Evolutionary conservation across 2,329 filamentous ascomycete species (phyloP).

Genomic region (Pleoardoris graminearum): DNA sequence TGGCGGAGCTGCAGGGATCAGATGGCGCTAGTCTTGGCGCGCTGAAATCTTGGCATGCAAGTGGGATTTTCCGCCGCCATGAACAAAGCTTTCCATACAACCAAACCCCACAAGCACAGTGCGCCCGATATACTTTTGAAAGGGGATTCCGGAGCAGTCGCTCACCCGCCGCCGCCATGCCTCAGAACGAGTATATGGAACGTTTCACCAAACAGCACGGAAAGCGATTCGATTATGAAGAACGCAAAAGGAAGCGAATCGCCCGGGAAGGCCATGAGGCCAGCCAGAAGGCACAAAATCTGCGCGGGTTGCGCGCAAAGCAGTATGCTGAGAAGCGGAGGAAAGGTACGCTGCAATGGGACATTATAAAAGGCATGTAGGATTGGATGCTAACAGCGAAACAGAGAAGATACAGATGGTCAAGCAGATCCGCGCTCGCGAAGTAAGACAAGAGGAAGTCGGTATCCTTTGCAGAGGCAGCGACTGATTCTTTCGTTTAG

Average conservation of each 20-base stretch:
- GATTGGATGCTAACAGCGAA: no score
- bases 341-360: no score
- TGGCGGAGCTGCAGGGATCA: slow-evolving; percentile 21
- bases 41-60: slow-evolving; percentile 19
- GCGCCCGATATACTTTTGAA: no score
- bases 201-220: slow-evolving; percentile 68
- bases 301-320: slow-evolving; percentile 90
- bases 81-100: no score
- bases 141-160: no score
- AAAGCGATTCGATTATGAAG: slow-evolving; percentile 72
- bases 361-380: no score
- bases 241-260: slow-evolving; percentile 81
- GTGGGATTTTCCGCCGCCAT: slow-evolving; percentile 5
- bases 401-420: no score
- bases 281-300: slow-evolving; percentile 88
- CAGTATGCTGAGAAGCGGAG: slow-evolving; percentile 89
- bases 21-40: slow-evolving; percentile 15
- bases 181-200: slow-evolving; percentile 80
- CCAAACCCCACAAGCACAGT: not conserved
- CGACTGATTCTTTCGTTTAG: no score
- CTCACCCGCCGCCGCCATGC: slow-evolving; percentile 52
- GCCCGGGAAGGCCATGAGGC: slow-evolving; percentile 89
- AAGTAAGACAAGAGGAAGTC: no score
- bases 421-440: slow-evolving; percentile 78
- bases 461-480: no score